Evolutionary conservation across 805 yeast species (phyloP).

Genomic region (Candida sakaeoensis): DNA sequence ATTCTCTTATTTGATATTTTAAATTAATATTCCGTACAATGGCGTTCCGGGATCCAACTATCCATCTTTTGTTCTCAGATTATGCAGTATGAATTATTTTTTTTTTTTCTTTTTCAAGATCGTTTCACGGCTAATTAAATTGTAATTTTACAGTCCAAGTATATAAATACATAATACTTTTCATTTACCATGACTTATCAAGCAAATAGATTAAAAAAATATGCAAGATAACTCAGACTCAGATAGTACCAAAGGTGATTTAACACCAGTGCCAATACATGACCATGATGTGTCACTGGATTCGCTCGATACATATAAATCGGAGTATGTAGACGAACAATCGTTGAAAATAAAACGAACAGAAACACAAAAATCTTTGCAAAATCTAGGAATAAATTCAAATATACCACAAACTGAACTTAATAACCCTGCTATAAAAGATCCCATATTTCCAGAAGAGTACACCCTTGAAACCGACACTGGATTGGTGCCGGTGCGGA

Average conservation of each 20-base stretch:
- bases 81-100: background rate
- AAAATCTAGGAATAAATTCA: conserved; percentile 57
- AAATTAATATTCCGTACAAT: background rate
- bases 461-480: conserved; percentile 84
- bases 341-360: conserved; percentile 36
- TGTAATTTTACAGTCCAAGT: background rate
- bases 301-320: conserved; percentile 5
- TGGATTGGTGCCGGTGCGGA: conserved; percentile 79
- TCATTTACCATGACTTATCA: background rate
- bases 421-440: conserved; percentile 41
- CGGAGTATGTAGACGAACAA: conserved; percentile 3
- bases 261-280: conserved; percentile 6
- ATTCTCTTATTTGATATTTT: conserved; percentile 2
- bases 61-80: conserved; percentile 3
- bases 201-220: background rate
- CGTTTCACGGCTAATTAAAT: conserved; percentile 5
- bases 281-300: conserved; percentile 6
- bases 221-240: conserved; percentile 7
- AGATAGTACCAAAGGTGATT: conserved; percentile 5
- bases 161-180: background rate
- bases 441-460: conserved; percentile 88
- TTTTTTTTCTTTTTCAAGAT: background rate
- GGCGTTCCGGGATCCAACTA: background rate
- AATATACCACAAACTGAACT: conserved; percentile 53
- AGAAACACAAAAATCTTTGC: conserved; percentile 71